A percentile compares a stretch with the other conserved stretches of the same genome.
These are phyloP conservation scores for Xylaria castorea DNA, from an alignment of 495 filamentous ascomycete species.

Conservation along the genomic window DNA sequence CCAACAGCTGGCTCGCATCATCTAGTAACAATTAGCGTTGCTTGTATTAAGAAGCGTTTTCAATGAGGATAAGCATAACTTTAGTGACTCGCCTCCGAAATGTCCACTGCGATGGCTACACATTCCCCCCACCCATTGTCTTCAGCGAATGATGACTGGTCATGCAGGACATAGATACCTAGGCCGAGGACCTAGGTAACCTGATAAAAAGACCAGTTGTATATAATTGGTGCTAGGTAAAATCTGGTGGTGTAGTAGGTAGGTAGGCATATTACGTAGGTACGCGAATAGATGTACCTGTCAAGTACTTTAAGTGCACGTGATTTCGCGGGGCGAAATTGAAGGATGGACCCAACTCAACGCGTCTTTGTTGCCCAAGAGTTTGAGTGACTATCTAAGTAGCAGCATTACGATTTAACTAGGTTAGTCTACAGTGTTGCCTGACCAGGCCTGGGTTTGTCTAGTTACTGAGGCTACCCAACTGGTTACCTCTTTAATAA, in stretches of 20 bases:
- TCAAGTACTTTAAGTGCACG: constrained; percentile 1
- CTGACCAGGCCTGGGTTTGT: background rate
- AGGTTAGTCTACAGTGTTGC: background rate
- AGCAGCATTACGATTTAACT: background rate
- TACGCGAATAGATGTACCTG: background rate
- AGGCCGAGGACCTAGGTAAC: no score
- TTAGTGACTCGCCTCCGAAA: background rate
- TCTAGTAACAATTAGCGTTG: constrained; percentile 21
- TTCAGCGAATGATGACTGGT: background rate
- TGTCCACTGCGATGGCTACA: background rate
- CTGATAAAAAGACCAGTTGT: background rate
- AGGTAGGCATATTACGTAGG: no score
- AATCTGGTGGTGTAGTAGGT: no score
- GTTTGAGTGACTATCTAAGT: background rate
- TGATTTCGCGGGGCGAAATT: constrained; percentile 28
- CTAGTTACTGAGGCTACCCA: background rate
- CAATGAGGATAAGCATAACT: background rate
- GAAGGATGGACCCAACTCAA: constrained; percentile 2
- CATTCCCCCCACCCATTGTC: background rate
- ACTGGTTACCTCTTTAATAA: background rate
- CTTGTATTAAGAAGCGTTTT: constrained; percentile 13
- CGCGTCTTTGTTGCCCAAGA: constrained; percentile 14
- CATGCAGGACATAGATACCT: no score
- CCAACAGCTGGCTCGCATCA: constrained; percentile 16
- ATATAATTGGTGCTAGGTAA: background rate